These are phyloP conservation scores for Eleusine coracana DNA, from an alignment of 176 grass and related monocot genomes.

Conservation along the genomic window DNA sequence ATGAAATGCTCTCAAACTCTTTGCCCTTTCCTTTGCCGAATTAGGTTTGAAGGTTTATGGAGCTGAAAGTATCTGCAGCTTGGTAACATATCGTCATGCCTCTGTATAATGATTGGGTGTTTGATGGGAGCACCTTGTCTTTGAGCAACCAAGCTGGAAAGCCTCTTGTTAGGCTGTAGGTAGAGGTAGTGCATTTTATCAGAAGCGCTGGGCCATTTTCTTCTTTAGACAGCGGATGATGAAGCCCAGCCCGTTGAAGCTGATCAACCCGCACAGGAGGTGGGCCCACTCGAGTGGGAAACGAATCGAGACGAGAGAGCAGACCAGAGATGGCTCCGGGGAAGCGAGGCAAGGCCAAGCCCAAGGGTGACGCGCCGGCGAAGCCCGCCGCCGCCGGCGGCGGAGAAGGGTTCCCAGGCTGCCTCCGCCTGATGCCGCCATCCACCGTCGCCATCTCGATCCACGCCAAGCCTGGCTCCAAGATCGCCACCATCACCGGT, in stretches of 20 bases:
- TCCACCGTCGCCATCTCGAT: constrained; percentile 88
- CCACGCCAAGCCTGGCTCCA: constrained; percentile 91
- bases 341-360: constrained; percentile 78
- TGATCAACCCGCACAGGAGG: background rate
- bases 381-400: background rate
- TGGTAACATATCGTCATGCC: too few species aligned
- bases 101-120: too few species aligned
- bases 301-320: background rate
- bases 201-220: too few species aligned
- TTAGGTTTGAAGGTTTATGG: too few species aligned
- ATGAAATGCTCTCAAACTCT: background rate
- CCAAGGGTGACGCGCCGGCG: constrained; percentile 46
- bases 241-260: background rate
- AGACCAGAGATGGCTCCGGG: constrained; percentile 63
- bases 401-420: constrained; percentile 51
- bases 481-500: constrained; percentile 92
- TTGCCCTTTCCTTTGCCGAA: background rate
- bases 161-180: too few species aligned
- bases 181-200: too few species aligned
- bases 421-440: constrained; percentile 71
- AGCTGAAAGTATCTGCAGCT: too few species aligned
- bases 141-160: too few species aligned
- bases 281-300: constrained; percentile 3
- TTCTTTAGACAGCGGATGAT: background rate
- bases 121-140: too few species aligned